phyloP scores from a whole-genome alignment of 768 basidiomycete genomes.

The Porphyrellus cyaneotinctus region DNA sequence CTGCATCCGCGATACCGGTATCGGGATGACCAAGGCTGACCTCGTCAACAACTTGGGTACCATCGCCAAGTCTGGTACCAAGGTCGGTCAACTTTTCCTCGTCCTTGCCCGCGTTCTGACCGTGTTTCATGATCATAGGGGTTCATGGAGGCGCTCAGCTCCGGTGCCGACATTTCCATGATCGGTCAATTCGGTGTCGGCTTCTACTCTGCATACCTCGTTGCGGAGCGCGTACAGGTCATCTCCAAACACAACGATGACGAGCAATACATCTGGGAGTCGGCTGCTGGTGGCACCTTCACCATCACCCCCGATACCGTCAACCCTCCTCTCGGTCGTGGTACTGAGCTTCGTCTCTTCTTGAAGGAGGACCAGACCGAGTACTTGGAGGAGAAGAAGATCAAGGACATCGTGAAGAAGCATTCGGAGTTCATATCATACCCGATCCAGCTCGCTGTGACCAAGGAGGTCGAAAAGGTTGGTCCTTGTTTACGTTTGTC shows the following conservation, averaged over 20 bases:
- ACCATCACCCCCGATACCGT: conserved; percentile 93
- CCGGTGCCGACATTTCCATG: conserved; percentile 91
- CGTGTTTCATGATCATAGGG: conserved; percentile 46
- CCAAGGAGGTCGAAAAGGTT: conserved; percentile 99
- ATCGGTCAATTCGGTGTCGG: conserved; percentile 99
- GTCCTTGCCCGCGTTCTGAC: conserved; percentile 7
- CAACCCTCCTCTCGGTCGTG: conserved; percentile 89
- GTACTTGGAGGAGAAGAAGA: conserved; percentile 98
- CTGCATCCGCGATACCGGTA: conserved; percentile 89
- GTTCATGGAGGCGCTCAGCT: conserved; percentile 98
- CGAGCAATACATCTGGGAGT: conserved; percentile 99
- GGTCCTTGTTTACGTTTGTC: conserved; percentile 17
- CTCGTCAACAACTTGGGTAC: conserved; percentile 99
- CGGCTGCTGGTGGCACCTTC: conserved; percentile 98
- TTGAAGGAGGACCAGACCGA: conserved; percentile 99
- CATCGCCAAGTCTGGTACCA: conserved; percentile 92
- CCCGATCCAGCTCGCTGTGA: conserved; percentile 96
- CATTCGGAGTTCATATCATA: conserved; percentile 99
- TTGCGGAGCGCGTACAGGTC: conserved; percentile 97
- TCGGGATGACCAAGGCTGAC: conserved; percentile 99
- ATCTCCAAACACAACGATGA: conserved; percentile 99
- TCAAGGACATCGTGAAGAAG: conserved; percentile 99
- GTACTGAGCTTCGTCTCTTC: conserved; percentile 87
- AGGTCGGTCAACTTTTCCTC: conserved; percentile 42
- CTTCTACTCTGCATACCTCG: conserved; percentile 99